Evolutionary conservation across 805 yeast genomes (phyloP).

Genomic region (Nakazawaea ernobii): DNA sequence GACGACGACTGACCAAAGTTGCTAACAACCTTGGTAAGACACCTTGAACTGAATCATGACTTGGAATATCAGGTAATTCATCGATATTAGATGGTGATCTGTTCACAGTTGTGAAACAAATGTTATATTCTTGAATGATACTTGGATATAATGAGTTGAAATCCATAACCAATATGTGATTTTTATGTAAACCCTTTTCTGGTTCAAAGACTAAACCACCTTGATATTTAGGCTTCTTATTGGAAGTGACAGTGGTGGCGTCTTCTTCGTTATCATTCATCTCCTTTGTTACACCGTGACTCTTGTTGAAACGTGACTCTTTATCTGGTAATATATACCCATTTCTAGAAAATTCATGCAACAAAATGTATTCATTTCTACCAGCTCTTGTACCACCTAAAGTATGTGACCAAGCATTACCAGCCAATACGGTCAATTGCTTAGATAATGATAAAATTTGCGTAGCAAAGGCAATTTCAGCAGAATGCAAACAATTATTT

Average conservation of each 20-base stretch:
- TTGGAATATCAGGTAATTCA: conserved; percentile 66
- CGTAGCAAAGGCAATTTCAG: conserved; percentile 72
- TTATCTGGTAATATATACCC: conserved; percentile 88
- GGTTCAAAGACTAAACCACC: conserved; percentile 98
- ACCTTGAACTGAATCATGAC: conserved; percentile 55
- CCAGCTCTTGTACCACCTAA: conserved; percentile 94
- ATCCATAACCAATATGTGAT: conserved; percentile 90
- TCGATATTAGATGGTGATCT: conserved; percentile 51
- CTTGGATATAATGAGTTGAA: conserved; percentile 97
- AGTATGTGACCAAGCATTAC: conserved; percentile 96
- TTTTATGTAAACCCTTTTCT: conserved; percentile 87
- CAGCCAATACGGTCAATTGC: conserved; percentile 89
- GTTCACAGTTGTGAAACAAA: conserved; percentile 93
- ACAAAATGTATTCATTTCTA: conserved; percentile 85
- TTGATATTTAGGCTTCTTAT: conserved; percentile 68
- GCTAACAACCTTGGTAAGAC: conserved; percentile 82
- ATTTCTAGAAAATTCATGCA: conserved; percentile 83
- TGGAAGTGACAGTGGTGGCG: conserved; percentile 42
- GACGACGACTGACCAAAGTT: conserved; percentile 82
- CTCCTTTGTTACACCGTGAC: conserved; percentile 21
- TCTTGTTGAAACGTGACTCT: conserved; percentile 24
- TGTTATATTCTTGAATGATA: conserved; percentile 93
- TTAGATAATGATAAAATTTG: conserved; percentile 87
- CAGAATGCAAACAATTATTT: conserved; percentile 60
- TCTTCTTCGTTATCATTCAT: conserved; percentile 32